A percentile compares a stretch with the other conserved stretches of the same genome.
phyloP scores from a whole-genome alignment of 179 eudicot species.

The Actinidia polygama region DNA sequence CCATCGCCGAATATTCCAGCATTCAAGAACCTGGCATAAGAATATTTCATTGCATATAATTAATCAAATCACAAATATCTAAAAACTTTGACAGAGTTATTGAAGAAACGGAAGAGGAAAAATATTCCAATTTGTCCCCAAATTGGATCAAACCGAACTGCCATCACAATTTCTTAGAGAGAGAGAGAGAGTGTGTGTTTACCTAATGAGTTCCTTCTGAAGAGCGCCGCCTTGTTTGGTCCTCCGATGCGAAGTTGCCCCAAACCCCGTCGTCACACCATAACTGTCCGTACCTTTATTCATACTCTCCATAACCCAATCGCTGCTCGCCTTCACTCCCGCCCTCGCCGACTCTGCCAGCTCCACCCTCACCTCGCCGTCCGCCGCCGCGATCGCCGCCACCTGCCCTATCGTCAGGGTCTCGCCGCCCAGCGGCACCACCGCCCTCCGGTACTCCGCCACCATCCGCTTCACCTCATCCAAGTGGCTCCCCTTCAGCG shows the following conservation, averaged over 20 bases:
- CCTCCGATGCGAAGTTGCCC: slow-evolving; percentile 80
- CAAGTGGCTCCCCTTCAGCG: slow-evolving; percentile 44
- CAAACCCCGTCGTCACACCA: slow-evolving; percentile 80
- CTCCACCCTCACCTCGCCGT: slow-evolving; percentile 45
- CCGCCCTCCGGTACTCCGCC: slow-evolving; percentile 41
- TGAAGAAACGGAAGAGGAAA: not conserved
- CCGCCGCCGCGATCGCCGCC: slow-evolving; percentile 35
- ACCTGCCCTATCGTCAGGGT: slow-evolving; percentile 43
- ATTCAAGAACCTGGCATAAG: slow-evolving; percentile 55
- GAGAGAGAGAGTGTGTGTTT: not conserved
- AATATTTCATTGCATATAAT: not conserved
- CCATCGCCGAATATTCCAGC: slow-evolving; percentile 66
- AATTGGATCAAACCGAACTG: no score
- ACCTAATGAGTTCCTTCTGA: slow-evolving; percentile 84
- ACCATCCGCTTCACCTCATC: slow-evolving; percentile 58
- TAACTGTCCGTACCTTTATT: slow-evolving; percentile 67
- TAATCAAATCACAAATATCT: not conserved
- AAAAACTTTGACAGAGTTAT: not conserved
- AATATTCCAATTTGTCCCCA: not conserved
- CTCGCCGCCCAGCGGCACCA: slow-evolving; percentile 41
- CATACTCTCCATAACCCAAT: slow-evolving; percentile 90
- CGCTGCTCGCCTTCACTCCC: slow-evolving; percentile 72
- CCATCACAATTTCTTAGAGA: not conserved
- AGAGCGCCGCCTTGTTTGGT: slow-evolving; percentile 80
- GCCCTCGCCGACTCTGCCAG: slow-evolving; percentile 53